Base-by-base conservation (phyloP, 108 stramenopile genomes). In the Pseudonitzschia pungens region DNA sequence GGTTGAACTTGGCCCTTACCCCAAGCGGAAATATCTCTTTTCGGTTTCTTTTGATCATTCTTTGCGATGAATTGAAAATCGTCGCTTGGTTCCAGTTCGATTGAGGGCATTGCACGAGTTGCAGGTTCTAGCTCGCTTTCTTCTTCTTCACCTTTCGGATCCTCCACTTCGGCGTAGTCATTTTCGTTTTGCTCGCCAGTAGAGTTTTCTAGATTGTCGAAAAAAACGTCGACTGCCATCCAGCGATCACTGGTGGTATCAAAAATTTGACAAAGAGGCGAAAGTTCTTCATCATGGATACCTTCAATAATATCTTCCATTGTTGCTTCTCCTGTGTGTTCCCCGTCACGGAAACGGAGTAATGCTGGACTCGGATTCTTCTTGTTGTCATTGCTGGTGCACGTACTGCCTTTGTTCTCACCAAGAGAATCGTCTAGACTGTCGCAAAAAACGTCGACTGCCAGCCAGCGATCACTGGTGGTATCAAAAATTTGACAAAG, bases 1-100 rank as follows among this genome's bases (percentile, higher is more conserved):
- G 75, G 50, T 22, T 72, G 54, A 31, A 75, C 48, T n/a, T 76
- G 51, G 31, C 73, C 82, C 68, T 89, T 83, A 7, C 91, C 91
- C 91, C 91, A 92, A 31, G 74, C 74, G 0, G 84, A 75, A 22
- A 68, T 66, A 53, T 88, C 86, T 27, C 91, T 84, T 70, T 82
- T 78, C 22, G 91, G 91, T 45, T 92, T 92, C 71, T 90, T 92
- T 80, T 81, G 86, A 32, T 89, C 85, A 32, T 86, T 68, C 57
- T 84, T 87, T 24, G 64, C 74, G 32, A 79, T 73, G 27, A 59
- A n/a, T 51, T 72, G 68, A 26, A 41, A 44, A 52, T 36, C 63
- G 18, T 64, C 63, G 51, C 53, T 57, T 42, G 60, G 41, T 8
- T 77, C 65, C 21, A 44, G 28, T 56, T 65, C 36, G n/a, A 60